Evolutionary conservation across 176 grass and related monocot genomes (phyloP).

Genomic region (Areca catechu): DNA sequence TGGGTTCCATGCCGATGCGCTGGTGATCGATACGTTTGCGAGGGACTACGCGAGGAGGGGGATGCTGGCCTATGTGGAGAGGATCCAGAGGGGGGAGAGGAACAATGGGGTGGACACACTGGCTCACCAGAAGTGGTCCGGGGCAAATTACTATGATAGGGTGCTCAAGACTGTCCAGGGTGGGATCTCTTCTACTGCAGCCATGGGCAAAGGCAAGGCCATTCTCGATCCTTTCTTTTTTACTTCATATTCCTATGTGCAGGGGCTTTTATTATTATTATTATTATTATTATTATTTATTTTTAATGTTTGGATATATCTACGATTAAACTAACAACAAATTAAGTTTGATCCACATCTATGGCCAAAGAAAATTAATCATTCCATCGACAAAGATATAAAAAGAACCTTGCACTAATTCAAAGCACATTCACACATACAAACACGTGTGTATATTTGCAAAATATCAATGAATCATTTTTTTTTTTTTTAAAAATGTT

Average conservation of each 20-base stretch:
- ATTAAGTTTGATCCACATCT: no score
- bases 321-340: no score
- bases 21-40: slow-evolving; percentile 79
- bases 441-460: no score
- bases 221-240: no score
- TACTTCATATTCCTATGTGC: background rate
- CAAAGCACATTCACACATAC: no score
- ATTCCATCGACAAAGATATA: no score
- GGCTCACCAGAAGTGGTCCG: slow-evolving; percentile 94
- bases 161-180: slow-evolving; percentile 94
- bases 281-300: no score
- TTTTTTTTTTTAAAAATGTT: no score
- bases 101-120: slow-evolving; percentile 78
- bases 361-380: no score
- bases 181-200: slow-evolving; percentile 78
- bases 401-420: no score
- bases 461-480: no score
- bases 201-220: slow-evolving; percentile 83
- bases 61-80: slow-evolving; percentile 90
- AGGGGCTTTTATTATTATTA: background rate
- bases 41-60: slow-evolving; percentile 65
- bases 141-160: slow-evolving; percentile 78
- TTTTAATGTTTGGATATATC: no score
- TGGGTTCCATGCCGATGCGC: slow-evolving; percentile 93
- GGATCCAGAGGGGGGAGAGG: slow-evolving; percentile 92